phyloP scores from a whole-genome alignment of 495 filamentous ascomycete genomes.

The Neurospora cerealis region DNA sequence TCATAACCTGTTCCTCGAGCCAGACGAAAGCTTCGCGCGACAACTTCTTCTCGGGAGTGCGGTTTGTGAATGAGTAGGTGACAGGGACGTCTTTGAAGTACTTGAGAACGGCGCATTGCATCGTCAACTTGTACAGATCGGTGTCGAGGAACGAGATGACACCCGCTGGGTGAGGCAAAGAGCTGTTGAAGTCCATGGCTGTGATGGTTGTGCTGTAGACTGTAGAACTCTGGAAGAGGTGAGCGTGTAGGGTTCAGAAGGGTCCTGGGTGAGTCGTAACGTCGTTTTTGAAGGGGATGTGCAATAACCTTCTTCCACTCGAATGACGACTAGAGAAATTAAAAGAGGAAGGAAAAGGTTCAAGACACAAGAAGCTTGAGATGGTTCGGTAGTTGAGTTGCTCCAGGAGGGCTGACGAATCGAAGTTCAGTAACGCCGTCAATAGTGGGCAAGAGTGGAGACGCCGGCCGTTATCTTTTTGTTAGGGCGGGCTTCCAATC shows the following conservation, averaged over 20 bases:
- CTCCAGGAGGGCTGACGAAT: background rate
- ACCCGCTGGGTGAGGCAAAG: constrained; percentile 50
- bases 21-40: constrained; percentile 74
- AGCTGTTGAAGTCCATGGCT: constrained; percentile 46
- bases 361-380: background rate
- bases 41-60: constrained; percentile 86
- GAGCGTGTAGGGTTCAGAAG: background rate
- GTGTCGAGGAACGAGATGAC: constrained; percentile 91
- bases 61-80: constrained; percentile 88
- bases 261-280: background rate
- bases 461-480: background rate
- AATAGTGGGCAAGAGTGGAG: background rate
- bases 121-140: constrained; percentile 96
- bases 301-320: background rate
- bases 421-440: background rate
- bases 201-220: background rate
- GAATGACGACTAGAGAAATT: background rate
- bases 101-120: constrained; percentile 91
- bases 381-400: background rate
- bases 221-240: background rate
- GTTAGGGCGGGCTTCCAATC: background rate
- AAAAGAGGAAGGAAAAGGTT: background rate
- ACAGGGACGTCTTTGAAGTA: constrained; percentile 80
- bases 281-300: too few relatives aligned
- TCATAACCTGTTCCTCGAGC: constrained; percentile 72